Evolutionary conservation across 345 rosid genomes (phyloP), one percentile per base, ranked within the genome.

Genomic region (Gossypium turneri): DNA sequence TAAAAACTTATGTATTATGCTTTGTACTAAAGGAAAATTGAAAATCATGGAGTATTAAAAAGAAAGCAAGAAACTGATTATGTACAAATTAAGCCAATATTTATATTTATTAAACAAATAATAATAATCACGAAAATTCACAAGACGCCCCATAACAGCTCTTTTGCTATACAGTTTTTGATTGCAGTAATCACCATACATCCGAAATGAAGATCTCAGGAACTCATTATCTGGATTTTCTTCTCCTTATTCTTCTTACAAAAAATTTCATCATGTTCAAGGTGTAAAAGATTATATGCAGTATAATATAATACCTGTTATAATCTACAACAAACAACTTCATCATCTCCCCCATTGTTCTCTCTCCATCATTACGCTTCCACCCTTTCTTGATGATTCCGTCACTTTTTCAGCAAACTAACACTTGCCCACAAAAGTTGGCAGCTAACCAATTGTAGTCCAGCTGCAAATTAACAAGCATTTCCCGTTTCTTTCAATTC

Each of bases 191-290:
- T 9, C 68, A 10, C 13, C 50, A 60, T 24, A 27, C 4, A 69
- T 29, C 62, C 62, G 69, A 75, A 72, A 70, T 57, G 62, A 10
- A 51, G 12, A 16, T 45, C 74, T 62, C 41, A 74, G 38, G 80
- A 71, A 77, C 67, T 53, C 56, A 17, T 15, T 57, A 0, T 12
- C 34, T 51, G 70, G 77, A 62, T 64, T 56, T 70, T 48, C 12
- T 48, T 61, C 52, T 3, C 75, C 43, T 79, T 69, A 63, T 79
- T 79, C 19, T 79, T 70, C 10, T 75, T 17, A 74, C 71, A 41
- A 68, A 63, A 69, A 15, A 43, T 22, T 73, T 19, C 59, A 12
- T 44, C 60, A 55, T 67, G 15, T 7, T 56, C 20, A 4, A 12
- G 27, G 41, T 60, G 38, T 61, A 29, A 12, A 70, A 29, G 17